These are phyloP conservation scores for Cyathus striatus DNA, from an alignment of 768 basidiomycete genomes.

Conservation along the genomic window DNA sequence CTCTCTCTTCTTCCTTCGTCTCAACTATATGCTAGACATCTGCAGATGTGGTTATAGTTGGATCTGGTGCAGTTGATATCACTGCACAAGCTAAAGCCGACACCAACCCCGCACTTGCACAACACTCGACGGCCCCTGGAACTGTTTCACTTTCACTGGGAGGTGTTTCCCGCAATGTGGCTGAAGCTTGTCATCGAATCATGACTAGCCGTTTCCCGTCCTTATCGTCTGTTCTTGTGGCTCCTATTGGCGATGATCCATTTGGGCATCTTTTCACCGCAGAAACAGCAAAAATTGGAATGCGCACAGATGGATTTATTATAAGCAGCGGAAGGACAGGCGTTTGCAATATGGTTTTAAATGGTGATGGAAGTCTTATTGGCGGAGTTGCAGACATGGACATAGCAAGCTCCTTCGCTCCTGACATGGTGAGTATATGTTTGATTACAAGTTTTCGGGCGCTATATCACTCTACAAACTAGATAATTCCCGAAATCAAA, in stretches of 20 bases:
- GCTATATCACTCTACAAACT: neutral
- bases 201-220: conserved; percentile 29
- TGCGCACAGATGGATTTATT: conserved; percentile 78
- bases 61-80: conserved; percentile 88
- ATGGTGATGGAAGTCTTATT: conserved; percentile 61
- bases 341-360: conserved; percentile 84
- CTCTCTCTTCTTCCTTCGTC: too few relatives aligned
- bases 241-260: conserved; percentile 71
- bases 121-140: conserved; percentile 78
- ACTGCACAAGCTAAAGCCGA: conserved; percentile 46
- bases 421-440: conserved; percentile 38
- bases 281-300: conserved; percentile 57
- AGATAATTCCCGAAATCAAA: conserved; percentile 52
- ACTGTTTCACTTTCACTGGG: conserved; percentile 68
- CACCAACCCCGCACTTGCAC: conserved; percentile 26
- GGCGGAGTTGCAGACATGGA: conserved; percentile 94
- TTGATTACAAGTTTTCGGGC: neutral
- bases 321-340: conserved; percentile 48
- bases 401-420: conserved; percentile 47
- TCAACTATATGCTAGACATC: conserved; percentile 20
- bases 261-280: conserved; percentile 65
- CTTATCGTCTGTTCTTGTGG: conserved; percentile 54
- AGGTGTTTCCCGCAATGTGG: conserved; percentile 93
- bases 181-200: conserved; percentile 80
- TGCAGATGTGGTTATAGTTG: conserved; percentile 66